phyloP scores from a whole-genome alignment of 2,329 filamentous ascomycete species.

The Tolypocladium guangdongense region DNA sequence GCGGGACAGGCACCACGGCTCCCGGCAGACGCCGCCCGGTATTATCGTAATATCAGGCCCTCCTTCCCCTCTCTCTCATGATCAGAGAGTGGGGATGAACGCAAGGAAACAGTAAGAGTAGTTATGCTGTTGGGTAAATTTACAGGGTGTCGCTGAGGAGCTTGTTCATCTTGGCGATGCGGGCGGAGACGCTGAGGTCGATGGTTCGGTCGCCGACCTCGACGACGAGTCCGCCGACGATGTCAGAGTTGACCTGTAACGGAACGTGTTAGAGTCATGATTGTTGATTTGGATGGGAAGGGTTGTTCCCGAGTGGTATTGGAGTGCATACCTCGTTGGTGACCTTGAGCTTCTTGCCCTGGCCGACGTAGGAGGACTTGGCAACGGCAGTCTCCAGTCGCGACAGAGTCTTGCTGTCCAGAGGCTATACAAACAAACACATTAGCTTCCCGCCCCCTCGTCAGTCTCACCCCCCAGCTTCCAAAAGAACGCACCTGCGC shows the following conservation, averaged over 20 bases:
- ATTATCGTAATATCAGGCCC: neutral
- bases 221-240: conserved; percentile 86
- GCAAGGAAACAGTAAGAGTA: conserved; percentile 14
- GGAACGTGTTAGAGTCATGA: neutral
- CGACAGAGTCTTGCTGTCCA: conserved; percentile 76
- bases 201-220: conserved; percentile 97
- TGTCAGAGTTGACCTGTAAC: conserved; percentile 80
- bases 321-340: conserved; percentile 61
- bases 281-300: neutral
- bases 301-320: neutral
- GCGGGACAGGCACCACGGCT: neutral
- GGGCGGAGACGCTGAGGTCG: conserved; percentile 88
- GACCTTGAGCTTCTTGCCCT: conserved; percentile 97
- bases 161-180: conserved; percentile 99
- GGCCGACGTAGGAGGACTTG: conserved; percentile 80
- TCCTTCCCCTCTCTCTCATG: neutral
- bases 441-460: neutral
- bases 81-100: conserved; percentile 9
- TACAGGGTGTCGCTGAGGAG: conserved; percentile 93
- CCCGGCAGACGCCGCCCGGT: neutral
- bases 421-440: conserved; percentile 43
- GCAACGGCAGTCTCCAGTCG: conserved; percentile 79
- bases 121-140: conserved; percentile 30
- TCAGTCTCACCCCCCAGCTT: neutral
- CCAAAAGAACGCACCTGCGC: conserved; percentile 57